Conservation (phyloP, 179 eudicot species). For the Silene coronaria region DNA sequence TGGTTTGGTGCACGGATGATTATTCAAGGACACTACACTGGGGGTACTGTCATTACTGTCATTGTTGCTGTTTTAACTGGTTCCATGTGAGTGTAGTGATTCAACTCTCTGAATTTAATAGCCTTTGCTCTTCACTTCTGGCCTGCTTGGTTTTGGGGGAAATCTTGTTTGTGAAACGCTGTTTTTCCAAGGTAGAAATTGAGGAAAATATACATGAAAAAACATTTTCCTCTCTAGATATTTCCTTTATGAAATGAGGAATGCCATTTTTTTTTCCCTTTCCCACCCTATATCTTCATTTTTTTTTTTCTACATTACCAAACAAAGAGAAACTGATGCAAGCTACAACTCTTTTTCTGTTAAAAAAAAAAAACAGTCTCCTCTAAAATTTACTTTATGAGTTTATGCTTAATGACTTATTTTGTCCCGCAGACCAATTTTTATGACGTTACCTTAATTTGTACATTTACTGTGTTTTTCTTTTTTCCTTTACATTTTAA, state of each 20-base stretch:
- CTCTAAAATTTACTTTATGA: too few species aligned
- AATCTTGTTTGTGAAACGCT: not conserved
- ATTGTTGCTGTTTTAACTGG: slow-evolving; percentile 34
- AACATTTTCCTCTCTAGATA: too few species aligned
- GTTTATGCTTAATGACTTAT: too few species aligned
- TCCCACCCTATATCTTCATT: too few species aligned
- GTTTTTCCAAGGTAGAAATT: not conserved
- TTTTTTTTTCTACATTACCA: not conserved
- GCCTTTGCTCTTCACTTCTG: slow-evolving; percentile 1
- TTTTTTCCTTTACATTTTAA: too few species aligned
- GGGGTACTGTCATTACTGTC: slow-evolving; percentile 33
- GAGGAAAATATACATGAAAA: not conserved
- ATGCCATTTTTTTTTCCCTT: not conserved
- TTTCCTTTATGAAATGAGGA: not conserved
- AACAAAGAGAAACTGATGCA: not conserved
- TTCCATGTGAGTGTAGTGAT: slow-evolving; percentile 29
- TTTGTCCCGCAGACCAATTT: too few species aligned
- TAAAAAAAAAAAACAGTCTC: not conserved
- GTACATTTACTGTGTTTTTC: too few species aligned
- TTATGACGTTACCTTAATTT: too few species aligned
- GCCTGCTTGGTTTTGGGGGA: not conserved
- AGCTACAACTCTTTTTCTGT: not conserved
- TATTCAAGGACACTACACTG: slow-evolving; percentile 25
- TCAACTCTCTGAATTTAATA: not conserved
- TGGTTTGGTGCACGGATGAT: slow-evolving; percentile 39